Base-by-base conservation (phyloP, 257 asterid species). In the Oldenlandia corymbosa region DNA sequence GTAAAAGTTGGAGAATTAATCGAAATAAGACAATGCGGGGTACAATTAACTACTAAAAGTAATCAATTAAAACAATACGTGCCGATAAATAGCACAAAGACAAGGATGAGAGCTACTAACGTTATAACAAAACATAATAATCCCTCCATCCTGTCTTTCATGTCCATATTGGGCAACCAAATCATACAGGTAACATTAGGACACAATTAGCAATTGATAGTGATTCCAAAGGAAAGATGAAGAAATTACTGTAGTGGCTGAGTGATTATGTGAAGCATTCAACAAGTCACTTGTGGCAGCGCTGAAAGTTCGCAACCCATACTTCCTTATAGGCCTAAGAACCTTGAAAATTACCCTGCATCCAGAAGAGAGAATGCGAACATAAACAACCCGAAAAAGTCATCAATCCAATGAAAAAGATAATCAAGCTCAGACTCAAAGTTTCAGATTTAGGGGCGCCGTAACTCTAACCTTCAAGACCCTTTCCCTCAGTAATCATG, bases 261-360 rank as follows among this genome's bases (percentile, higher is more conserved):
- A 80, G 54, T 68, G 68, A 27, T 43, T 60, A 45, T 49, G 61
- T 36, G 78, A 74, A 69, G 65, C 80, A 36, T 82, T 75, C 51
- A 65, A 65, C 71, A 68, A 71, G 52, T 60, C 79, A 49, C 80
- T 78, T 53, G 87, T 73, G 62, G 64, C 71, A 62, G 76, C 73
- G 47, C 85, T 79, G 32, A 89, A 71, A 57, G 79, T 62, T 78
- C 90, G 84, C 63, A 47, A 72, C 17, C 73, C 73, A 71, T 55
- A 78, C 66, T 74, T 83, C 72, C 78, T 64, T 58, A 67, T 72
- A 49, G 36, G 17, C 16, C 51, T 71, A 81, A 76, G 60, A 72
- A 80, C 76, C 73, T 76, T 78, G 62, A 79, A 52, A 70, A 79
- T 67, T 68, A 83, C 60, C 82, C 97, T 86, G 51, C 53, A 53